Percentiles rank a stretch among this genome's conserved stretches.
These are phyloP conservation scores for Sugiyamaella grinbergsii DNA, from an alignment of 1,139 yeast genomes.

Conservation along the genomic window DNA sequence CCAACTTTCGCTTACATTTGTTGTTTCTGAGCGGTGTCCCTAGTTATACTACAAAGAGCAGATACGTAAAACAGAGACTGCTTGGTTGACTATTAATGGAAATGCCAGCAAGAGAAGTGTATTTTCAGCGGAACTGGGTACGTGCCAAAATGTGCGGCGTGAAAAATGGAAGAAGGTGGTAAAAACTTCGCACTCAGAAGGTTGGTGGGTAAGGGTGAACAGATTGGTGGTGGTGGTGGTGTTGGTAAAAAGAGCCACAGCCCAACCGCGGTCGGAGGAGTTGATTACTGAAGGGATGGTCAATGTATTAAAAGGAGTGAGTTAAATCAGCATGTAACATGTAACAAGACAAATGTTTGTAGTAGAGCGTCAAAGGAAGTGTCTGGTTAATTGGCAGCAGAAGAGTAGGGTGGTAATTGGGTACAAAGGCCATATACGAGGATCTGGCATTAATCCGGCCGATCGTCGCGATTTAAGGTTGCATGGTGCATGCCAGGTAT, in stretches of 20 bases:
- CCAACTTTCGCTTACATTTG: neutral
- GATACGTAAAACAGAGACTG: constrained; percentile 5
- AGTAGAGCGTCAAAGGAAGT: too few relatives aligned
- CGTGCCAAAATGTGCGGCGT: constrained; percentile 18
- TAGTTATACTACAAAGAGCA: constrained; percentile 2
- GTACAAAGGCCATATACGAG: too few relatives aligned
- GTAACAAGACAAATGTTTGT: too few relatives aligned
- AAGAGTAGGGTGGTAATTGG: too few relatives aligned
- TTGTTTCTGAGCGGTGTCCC: neutral
- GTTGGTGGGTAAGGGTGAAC: constrained; percentile 11
- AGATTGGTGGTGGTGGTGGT: too few relatives aligned
- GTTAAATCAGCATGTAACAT: too few relatives aligned
- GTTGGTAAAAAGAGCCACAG: too few relatives aligned
- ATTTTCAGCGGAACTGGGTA: neutral
- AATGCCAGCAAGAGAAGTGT: constrained; percentile 12
- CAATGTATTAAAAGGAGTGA: too few relatives aligned
- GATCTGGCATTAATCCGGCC: neutral
- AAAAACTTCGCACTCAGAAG: constrained; percentile 5
- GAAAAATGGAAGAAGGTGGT: constrained; percentile 16
- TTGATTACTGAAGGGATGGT: too few relatives aligned
- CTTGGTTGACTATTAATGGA: neutral
- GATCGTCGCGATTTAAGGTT: constrained; percentile 11
- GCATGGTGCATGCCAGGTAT: constrained; percentile 8
- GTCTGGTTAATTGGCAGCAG: too few relatives aligned
- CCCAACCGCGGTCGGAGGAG: too few relatives aligned